A percentile compares a stretch with the other conserved stretches of the same genome.
Evolutionary conservation across 2,329 filamentous ascomycete species (phyloP).

Genomic region (Xylaria sp.): DNA sequence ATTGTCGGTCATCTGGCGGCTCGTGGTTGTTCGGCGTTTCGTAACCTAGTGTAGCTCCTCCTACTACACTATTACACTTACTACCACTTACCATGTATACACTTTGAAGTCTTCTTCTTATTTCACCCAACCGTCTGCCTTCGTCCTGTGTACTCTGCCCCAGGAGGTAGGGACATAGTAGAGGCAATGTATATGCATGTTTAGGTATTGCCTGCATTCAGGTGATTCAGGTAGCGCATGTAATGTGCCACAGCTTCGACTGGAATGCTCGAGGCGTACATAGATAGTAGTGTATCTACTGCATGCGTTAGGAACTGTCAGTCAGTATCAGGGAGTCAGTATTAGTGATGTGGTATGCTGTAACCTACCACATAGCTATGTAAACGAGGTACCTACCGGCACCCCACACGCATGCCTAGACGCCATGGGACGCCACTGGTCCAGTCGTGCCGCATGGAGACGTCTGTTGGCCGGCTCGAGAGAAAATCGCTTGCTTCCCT

Average conservation of each 20-base stretch:
- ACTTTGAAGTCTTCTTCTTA: not conserved
- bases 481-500: conserved; percentile 21
- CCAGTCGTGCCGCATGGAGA: conserved; percentile 19
- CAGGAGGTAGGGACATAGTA: no score
- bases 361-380: not conserved
- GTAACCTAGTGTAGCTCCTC: not conserved
- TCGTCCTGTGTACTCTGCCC: no score
- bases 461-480: conserved; percentile 9
- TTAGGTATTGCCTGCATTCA: no score
- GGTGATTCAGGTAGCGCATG: not conserved
- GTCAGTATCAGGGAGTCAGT: not conserved
- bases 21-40: not conserved
- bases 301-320: not conserved
- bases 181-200: no score
- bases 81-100: no score
- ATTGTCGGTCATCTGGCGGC: not conserved
- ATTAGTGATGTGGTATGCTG: not conserved
- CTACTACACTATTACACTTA: not conserved
- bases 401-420: conserved; percentile 23
- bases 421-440: conserved; percentile 29
- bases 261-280: not conserved
- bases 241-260: not conserved
- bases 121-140: no score
- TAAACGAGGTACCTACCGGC: not conserved
- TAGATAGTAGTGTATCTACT: not conserved